Percentiles rank a stretch among this genome's conserved stretches.
phyloP scores from a whole-genome alignment of 495 filamentous ascomycete genomes.

The Trichocladium uniseriatum region DNA sequence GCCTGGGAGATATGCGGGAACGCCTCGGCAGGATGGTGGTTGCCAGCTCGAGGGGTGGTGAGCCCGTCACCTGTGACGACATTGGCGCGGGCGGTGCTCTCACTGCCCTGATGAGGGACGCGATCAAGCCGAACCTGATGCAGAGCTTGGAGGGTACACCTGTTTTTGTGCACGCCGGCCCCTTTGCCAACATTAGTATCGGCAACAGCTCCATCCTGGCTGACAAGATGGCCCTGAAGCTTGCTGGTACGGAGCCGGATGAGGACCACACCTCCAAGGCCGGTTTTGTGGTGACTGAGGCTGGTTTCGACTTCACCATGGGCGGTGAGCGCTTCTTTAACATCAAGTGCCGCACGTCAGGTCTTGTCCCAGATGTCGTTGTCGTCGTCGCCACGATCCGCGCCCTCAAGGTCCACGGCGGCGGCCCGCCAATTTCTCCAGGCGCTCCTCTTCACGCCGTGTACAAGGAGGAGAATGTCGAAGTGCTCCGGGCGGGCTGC shows the following conservation, averaged over 20 bases:
- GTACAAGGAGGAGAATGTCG: conserved; percentile 88
- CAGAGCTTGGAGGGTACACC: conserved; percentile 95
- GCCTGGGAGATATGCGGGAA: conserved; percentile 83
- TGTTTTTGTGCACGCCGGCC: conserved; percentile 93
- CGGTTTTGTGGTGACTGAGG: conserved; percentile 95
- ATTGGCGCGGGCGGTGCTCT: conserved; percentile 87
- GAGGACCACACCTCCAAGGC: conserved; percentile 77
- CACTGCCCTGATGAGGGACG: conserved; percentile 92
- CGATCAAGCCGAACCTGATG: conserved; percentile 98
- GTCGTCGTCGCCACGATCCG: conserved; percentile 93
- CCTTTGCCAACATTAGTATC: conserved; percentile 97
- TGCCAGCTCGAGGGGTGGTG: conserved; percentile 71
- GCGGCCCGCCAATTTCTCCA: conserved; percentile 82
- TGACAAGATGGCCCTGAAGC: conserved; percentile 89
- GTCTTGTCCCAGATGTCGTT: conserved; percentile 82
- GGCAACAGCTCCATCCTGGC: conserved; percentile 90
- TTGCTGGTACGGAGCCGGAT: conserved; percentile 90
- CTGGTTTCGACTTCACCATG: conserved; percentile 99
- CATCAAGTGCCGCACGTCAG: conserved; percentile 96
- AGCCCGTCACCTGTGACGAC: conserved; percentile 93
- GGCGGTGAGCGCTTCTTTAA: conserved; percentile 99
- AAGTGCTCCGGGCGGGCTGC: conserved; percentile 79
- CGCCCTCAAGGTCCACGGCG: conserved; percentile 93
- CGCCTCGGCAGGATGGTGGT: conserved; percentile 95
- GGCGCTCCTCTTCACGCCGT: conserved; percentile 73